Evolutionary conservation across 441 rosid species (phyloP), one percentile per base, ranked within the genome.

Genomic region (Macaranga tanarius): DNA sequence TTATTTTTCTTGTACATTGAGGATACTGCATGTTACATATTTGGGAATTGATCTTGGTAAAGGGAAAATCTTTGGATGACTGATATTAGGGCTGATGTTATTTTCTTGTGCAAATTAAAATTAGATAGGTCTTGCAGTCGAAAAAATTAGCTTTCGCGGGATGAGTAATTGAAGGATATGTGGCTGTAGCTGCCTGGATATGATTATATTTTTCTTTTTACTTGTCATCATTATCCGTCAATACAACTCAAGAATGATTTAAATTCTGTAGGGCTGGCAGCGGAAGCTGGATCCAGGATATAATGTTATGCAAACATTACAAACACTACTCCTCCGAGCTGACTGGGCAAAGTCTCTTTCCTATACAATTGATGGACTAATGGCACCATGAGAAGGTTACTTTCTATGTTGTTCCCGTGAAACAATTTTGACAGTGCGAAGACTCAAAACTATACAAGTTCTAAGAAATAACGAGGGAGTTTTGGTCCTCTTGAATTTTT

Each of bases 291-390:
- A 93, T 85, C 99, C 98, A 38, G 84, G 82, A 65, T 96, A 92
- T 71, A 87, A 96, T 69, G 96, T 96, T 75, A 92, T 96, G 99
- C 86, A 90, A 38, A 96, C 99, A 11, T 80, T 96, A 67, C 98
- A 93, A 79, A 88, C 97, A 9, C 81, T 96, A 78, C 86, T 93
- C 38, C 91, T 93, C 60, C 90, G 85, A 80, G 93, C 90, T 23
- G 98, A 92, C 84, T 96, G 98, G 99, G 99, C 97, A 10, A 92
- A 91, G 82, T 88, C 97, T 71, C 98, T 93, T 73, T 92, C 98
- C 44, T 89, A 93, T 83, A 96, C 98, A 2, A 91, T 96, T 65
- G 97, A 93, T 64, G 98, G 98, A 77, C 80, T 96, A 80, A 96
- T 96, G 98, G 97, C 97, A 51, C 98, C 97, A 0, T 96, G 74